A percentile compares a stretch with the other conserved stretches of the same genome.
These are phyloP conservation scores for Gorgonomyces haynaldii DNA, from an alignment of 192 early-diverging fungal genomes.

Conservation along the genomic window DNA sequence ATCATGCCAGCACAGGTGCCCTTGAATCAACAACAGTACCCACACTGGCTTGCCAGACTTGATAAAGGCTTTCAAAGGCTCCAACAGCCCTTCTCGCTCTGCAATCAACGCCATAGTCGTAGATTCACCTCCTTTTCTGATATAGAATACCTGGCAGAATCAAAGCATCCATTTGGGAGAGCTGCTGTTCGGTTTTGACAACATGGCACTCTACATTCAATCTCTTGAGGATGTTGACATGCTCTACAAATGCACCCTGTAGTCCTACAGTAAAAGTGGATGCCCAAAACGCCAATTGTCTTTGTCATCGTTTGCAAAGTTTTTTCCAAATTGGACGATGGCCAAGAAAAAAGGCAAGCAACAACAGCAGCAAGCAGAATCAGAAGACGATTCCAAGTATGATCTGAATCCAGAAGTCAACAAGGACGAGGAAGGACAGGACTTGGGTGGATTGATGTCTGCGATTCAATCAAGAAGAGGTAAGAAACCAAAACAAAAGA, in stretches of 20 bases:
- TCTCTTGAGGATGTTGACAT: slow-evolving; percentile 67
- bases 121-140: slow-evolving; percentile 60
- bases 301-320: too few relatives aligned
- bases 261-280: slow-evolving; percentile 57
- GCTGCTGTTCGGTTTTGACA: slow-evolving; percentile 54
- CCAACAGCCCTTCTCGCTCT: slow-evolving; percentile 69
- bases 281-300: not conserved
- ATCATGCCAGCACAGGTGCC: slow-evolving; percentile 97
- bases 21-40: slow-evolving; percentile 24
- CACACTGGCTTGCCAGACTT: slow-evolving; percentile 65
- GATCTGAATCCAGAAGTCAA: too few relatives aligned
- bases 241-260: slow-evolving; percentile 93
- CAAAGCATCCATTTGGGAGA: slow-evolving; percentile 66
- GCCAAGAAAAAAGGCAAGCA: too few relatives aligned
- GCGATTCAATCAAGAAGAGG: slow-evolving; percentile 22
- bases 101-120: slow-evolving; percentile 90
- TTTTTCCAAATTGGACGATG: too few relatives aligned
- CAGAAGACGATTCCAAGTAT: too few relatives aligned
- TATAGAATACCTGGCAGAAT: slow-evolving; percentile 60
- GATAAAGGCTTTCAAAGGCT: slow-evolving; percentile 69
- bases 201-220: slow-evolving; percentile 45
- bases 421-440: slow-evolving; percentile 42
- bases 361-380: too few relatives aligned
- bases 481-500: slow-evolving; percentile 30
- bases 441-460: slow-evolving; percentile 55